These are phyloP conservation scores for Claviceps maximensis DNA, from an alignment of 2,329 filamentous ascomycete genomes.

Conservation along the genomic window DNA sequence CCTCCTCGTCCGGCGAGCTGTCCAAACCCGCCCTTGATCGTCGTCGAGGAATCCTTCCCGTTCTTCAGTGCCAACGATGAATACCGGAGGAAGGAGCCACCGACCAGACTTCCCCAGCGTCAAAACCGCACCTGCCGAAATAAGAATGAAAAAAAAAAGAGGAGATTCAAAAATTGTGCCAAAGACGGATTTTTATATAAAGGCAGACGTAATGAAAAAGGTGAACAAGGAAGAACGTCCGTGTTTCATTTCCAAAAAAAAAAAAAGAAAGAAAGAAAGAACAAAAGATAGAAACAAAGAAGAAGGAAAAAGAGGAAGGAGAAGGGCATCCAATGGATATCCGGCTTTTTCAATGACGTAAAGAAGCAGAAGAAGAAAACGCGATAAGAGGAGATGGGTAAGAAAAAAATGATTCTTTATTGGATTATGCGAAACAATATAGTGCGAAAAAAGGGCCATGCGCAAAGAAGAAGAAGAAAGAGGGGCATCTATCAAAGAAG, in stretches of 20 bases:
- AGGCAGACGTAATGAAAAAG: background rate
- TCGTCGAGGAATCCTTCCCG: too few relatives aligned
- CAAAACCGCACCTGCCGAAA: background rate
- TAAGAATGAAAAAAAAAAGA: background rate
- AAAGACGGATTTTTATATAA: background rate
- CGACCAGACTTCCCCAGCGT: background rate
- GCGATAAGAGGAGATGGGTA: too few relatives aligned
- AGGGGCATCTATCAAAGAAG: background rate
- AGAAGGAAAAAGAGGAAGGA: background rate
- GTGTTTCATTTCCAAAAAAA: background rate
- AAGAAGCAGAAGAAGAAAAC: background rate
- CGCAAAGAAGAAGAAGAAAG: background rate
- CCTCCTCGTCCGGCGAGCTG: background rate
- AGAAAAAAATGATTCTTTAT: background rate
- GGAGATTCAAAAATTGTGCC: background rate
- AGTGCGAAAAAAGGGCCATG: background rate
- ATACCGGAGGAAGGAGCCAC: conserved; percentile 3
- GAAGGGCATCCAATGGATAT: too few relatives aligned
- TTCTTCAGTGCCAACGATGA: background rate
- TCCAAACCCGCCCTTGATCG: background rate
- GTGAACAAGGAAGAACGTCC: background rate
- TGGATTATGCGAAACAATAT: background rate
- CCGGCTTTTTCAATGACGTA: too few relatives aligned
- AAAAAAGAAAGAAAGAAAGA: too few relatives aligned
- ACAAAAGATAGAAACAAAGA: background rate